Percentiles rank a stretch among this genome's conserved stretches.
Evolutionary conservation across 805 yeast species (phyloP).

Genomic region (Torulaspora indica): DNA sequence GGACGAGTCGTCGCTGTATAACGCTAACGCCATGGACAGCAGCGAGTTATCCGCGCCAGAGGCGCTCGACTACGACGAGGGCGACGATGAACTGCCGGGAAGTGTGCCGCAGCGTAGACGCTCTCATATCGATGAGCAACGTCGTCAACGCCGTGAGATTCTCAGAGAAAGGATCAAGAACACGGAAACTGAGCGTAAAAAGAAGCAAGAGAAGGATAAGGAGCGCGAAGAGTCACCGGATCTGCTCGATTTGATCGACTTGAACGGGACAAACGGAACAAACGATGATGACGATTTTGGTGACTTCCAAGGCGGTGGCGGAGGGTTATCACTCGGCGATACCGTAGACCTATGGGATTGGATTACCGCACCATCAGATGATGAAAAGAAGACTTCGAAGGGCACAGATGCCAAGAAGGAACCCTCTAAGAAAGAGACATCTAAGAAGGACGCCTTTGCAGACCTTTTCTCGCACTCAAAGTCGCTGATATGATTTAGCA

Average conservation of each 20-base stretch:
- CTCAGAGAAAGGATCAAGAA: slow-evolving; percentile 34
- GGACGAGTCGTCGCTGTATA: slow-evolving; percentile 18
- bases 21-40: slow-evolving; percentile 24
- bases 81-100: slow-evolving; percentile 13
- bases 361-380: slow-evolving; percentile 2
- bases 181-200: slow-evolving; percentile 34
- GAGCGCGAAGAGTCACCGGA: slow-evolving; percentile 20
- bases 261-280: slow-evolving; percentile 18
- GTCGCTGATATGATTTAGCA: slow-evolving; percentile 23
- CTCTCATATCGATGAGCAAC: slow-evolving; percentile 33
- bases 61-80: slow-evolving; percentile 26
- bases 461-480: slow-evolving; percentile 33
- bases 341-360: slow-evolving; percentile 19
- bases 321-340: neutral
- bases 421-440: slow-evolving; percentile 8
- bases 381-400: neutral
- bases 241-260: slow-evolving; percentile 29
- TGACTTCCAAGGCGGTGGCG: slow-evolving; percentile 34
- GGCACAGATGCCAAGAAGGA: neutral
- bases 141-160: slow-evolving; percentile 38
- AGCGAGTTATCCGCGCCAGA: slow-evolving; percentile 13
- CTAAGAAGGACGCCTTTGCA: slow-evolving; percentile 30
- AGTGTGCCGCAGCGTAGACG: slow-evolving; percentile 21
- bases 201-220: slow-evolving; percentile 20
- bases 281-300: slow-evolving; percentile 38